Conservation (phyloP, 2,329 filamentous ascomycete genomes). For the Neofusicoccum sp. region DNA sequence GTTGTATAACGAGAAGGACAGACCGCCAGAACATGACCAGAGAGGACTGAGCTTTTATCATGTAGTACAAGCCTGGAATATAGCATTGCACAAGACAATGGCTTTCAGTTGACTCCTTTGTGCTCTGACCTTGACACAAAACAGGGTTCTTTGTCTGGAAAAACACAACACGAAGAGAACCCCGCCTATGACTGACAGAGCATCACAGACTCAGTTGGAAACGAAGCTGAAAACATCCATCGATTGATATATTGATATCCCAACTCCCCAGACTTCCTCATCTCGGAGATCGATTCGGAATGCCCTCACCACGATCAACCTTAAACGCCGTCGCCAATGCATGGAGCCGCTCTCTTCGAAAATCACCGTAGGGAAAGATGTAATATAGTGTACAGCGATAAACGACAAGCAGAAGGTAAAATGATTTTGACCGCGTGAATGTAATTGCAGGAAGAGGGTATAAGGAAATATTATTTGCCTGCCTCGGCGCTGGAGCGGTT, state of each 20-base stretch:
- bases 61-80: not conserved
- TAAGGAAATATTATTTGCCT: conserved; percentile 2
- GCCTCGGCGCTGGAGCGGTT: conserved; percentile 3
- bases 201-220: not conserved
- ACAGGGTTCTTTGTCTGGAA: not conserved
- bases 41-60: not conserved
- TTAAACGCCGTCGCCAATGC: conserved; percentile 15
- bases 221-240: not conserved
- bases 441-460: not conserved
- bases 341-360: not conserved
- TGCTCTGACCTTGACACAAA: not conserved
- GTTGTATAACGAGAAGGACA: not conserved
- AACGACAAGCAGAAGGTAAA: not conserved
- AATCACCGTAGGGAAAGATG: not conserved
- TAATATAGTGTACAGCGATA: not conserved
- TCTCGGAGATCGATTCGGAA: not conserved
- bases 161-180: not conserved
- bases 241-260: conserved; percentile 11
- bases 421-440: not conserved
- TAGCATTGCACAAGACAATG: not conserved
- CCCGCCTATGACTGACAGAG: not conserved
- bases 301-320: not conserved
- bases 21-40: not conserved
- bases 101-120: no score
- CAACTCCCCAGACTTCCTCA: not conserved